Evolutionary conservation across 257 asterid species (phyloP), one percentile per base, ranked within the genome.

Genomic region (Rauvolfia tetraphylla): DNA sequence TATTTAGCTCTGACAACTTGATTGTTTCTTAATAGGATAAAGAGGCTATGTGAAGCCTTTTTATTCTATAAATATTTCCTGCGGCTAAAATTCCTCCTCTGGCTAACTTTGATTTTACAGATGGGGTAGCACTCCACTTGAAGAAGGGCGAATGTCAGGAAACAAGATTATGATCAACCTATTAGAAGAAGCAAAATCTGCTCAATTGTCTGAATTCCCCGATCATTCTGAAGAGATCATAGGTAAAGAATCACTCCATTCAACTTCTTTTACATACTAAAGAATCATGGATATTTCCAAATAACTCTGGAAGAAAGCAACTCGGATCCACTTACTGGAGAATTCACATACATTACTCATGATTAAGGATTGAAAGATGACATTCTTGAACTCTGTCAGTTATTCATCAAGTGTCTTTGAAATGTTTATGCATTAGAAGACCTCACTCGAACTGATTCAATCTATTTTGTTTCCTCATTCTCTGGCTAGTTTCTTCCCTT

Each of bases 41-140:
- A 20, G 27, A 22, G 56, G 4, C 56, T 49, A 49, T 14, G 11
- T 13, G 15, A 1, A 3, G 25, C 23, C 8, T 33, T 31, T 13
- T 22, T 42, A 5, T 13, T 41, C 5, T 31, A 34, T 18, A 5
- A 63, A 61, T 33, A 63, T 17, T 65, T 6, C 27, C 46, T 65
- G 70, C 23, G 7, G 38, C 83, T 85, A 48, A 80, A 78, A 77
- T 74, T 65, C 14, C 57, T 25, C n/a, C 14, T 46, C 72, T 33
- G 71, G 78, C 4, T 27, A 69, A 54, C 75, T 81, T 5, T 75
- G 44, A 46, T 75, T 78, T 72, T 78, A 77, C 86, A 95, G 99
- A 83, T 89, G 91, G 92, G 98, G 96, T 78, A 88, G 91, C 76
- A 91, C 94, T 61, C 90, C 99, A 73, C 62, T 91, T 72, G 98